Conservation (phyloP, 2,329 filamentous ascomycete species). For the Cucurbitaria berberidis region DNA sequence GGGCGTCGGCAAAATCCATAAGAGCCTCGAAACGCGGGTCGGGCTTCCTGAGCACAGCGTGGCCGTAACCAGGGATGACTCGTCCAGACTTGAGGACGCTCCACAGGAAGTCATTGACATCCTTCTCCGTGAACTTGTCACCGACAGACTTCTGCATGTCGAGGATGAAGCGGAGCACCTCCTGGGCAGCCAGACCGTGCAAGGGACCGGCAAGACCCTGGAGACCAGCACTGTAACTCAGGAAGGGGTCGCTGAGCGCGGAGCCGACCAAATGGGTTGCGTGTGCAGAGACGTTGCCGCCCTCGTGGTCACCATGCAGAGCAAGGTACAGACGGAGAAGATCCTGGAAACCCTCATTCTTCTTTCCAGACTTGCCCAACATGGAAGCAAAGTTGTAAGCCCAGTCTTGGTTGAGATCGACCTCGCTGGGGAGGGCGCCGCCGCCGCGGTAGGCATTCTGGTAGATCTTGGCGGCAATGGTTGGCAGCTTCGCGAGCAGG, state of each 20-base stretch:
- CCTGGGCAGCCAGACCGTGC: slow-evolving; percentile 92
- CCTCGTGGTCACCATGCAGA: slow-evolving; percentile 97
- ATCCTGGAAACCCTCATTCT: slow-evolving; percentile 95
- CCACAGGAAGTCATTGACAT: slow-evolving; percentile 91
- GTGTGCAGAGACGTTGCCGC: slow-evolving; percentile 96
- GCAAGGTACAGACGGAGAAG: slow-evolving; percentile 92
- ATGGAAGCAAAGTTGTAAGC: slow-evolving; percentile 98
- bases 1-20: slow-evolving; percentile 90
- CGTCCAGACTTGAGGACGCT: slow-evolving; percentile 89
- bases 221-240: slow-evolving; percentile 94
- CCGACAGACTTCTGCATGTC: slow-evolving; percentile 94
- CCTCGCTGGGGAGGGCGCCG: slow-evolving; percentile 73
- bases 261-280: slow-evolving; percentile 93
- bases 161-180: slow-evolving; percentile 94
- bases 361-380: slow-evolving; percentile 85
- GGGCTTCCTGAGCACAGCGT: slow-evolving; percentile 94
- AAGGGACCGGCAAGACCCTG: slow-evolving; percentile 94
- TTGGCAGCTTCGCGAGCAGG: slow-evolving; percentile 92
- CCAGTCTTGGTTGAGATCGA: slow-evolving; percentile 91
- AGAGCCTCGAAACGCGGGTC: slow-evolving; percentile 95
- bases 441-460: slow-evolving; percentile 82
- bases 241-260: slow-evolving; percentile 91
- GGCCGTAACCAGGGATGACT: slow-evolving; percentile 93
- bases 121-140: slow-evolving; percentile 74
- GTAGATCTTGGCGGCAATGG: slow-evolving; percentile 97